Base-by-base conservation (phyloP, 192 early-diverging fungal species). In the Powellomyces hirtus region DNA sequence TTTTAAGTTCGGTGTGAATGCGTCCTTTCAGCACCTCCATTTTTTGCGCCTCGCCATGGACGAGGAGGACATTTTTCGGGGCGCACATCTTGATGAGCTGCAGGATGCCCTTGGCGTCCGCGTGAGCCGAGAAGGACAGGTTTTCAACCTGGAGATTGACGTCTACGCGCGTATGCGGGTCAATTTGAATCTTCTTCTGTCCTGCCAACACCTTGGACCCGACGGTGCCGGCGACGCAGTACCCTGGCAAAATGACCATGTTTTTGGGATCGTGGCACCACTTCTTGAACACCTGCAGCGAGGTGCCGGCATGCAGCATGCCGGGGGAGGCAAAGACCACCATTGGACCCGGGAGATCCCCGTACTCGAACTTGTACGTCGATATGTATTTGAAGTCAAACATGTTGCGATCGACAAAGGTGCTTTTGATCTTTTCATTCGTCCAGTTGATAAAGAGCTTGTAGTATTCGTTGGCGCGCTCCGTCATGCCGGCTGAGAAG, bases 391-490 rank as follows among this genome's bases (percentile, higher is more conserved):
- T 92, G 76, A 97, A 99, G 68, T 97, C 95, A 79, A 99, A 99
- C 88, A 92, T 91, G 68, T 98, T 99, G 66, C 77, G 76, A 7
- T 95, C 87, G 4, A 92, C 92, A 86, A 97, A 96, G 3, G 90
- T 91, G 27, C 83, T 81, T 74, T 94, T 96, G 74, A 99, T 92
- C 71, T 96, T 96, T 80, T 98, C 91, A 77, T 97, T 97, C 22
- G 95, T 98, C 97, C 97, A 99, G 66, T 89, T 90, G 70, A 99
- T 94, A 69, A 94, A 99, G 20, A 96, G 80, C 76, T 94, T 96
- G 84, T 98, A 99, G 76, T 92, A 97, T 33, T 94, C 88, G 75
- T 94, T 98, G 3, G 97, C 95, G 62, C 88, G 86, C 57, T 92
- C 92, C 0, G 97, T 97, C 63, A 99, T 74, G 33, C 97, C 97